phyloP scores from a whole-genome alignment of 768 basidiomycete species.

The Mycena haematopus region DNA sequence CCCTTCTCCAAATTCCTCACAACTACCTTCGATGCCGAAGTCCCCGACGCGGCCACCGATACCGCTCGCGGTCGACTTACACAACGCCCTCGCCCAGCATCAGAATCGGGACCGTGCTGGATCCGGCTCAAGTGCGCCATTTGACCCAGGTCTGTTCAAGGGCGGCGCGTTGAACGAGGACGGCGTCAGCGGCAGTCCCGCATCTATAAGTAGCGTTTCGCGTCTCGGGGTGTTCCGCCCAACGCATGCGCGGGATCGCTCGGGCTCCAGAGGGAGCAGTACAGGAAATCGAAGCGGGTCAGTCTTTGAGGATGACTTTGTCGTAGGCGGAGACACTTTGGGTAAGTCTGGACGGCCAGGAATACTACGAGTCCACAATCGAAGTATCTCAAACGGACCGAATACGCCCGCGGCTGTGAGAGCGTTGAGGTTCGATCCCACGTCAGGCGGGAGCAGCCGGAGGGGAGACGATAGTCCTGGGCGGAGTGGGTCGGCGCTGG shows the following conservation, averaged over 20 bases:
- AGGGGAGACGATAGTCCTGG: slow-evolving; percentile 31
- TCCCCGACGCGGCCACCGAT: slow-evolving; percentile 39
- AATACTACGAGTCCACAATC: slow-evolving; percentile 32
- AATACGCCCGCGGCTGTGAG: slow-evolving; percentile 38
- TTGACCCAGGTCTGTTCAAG: slow-evolving; percentile 23
- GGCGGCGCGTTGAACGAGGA: slow-evolving; percentile 28
- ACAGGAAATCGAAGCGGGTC: slow-evolving; percentile 37
- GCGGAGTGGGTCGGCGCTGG: slow-evolving; percentile 20
- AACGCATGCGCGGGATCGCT: slow-evolving; percentile 41
- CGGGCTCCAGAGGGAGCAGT: slow-evolving; percentile 42
- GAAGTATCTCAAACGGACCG: slow-evolving; percentile 34
- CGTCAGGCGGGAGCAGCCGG: slow-evolving; percentile 25
- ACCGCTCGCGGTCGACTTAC: slow-evolving; percentile 56
- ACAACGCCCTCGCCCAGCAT: slow-evolving; percentile 49
- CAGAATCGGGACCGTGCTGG: slow-evolving; percentile 33
- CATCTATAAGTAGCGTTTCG: slow-evolving; percentile 39
- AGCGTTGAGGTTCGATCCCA: slow-evolving; percentile 53
- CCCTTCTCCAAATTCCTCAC: slow-evolving; percentile 26
- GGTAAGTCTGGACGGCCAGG: slow-evolving; percentile 34
- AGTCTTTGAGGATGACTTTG: slow-evolving; percentile 40
- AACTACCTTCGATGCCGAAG: slow-evolving; percentile 24
- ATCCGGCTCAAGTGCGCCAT: slow-evolving; percentile 26
- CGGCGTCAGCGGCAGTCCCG: slow-evolving; percentile 32
- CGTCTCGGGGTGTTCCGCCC: slow-evolving; percentile 37
- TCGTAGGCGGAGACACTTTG: slow-evolving; percentile 28